A percentile compares a stretch with the other conserved stretches of the same genome.
phyloP scores from a whole-genome alignment of 441 rosid genomes.

The Erodium trifolium region DNA sequence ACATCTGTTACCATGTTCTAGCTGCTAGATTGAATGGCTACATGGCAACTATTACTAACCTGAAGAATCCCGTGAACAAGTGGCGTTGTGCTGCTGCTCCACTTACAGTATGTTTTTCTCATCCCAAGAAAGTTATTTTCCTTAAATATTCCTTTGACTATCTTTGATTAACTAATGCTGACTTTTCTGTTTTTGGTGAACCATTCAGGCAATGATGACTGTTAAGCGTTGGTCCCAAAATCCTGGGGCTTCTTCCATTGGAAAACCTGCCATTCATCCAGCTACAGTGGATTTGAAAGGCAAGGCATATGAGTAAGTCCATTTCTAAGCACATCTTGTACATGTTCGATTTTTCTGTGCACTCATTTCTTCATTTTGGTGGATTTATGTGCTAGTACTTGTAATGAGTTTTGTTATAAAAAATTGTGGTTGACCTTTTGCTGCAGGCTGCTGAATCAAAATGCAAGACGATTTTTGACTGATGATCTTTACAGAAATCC shows the following conservation, averaged over 20 bases:
- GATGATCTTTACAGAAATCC: slow-evolving; percentile 96
- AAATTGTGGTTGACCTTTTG: slow-evolving; percentile 11
- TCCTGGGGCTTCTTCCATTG: slow-evolving; percentile 60
- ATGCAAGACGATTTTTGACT: slow-evolving; percentile 63
- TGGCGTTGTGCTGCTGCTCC: slow-evolving; percentile 99
- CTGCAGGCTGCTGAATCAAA: slow-evolving; percentile 71
- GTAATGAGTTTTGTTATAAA: too few species aligned
- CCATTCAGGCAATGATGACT: slow-evolving; percentile 78
- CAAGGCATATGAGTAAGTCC: slow-evolving; percentile 86
- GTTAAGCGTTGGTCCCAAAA: slow-evolving; percentile 90
- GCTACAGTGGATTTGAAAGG: slow-evolving; percentile 89
- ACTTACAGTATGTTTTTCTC: slow-evolving; percentile 51
- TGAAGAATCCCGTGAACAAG: slow-evolving; percentile 85
- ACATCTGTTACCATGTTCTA: slow-evolving; percentile 80
- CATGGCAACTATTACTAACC: slow-evolving; percentile 93
- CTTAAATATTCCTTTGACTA: not conserved
- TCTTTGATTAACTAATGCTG: slow-evolving; percentile 1
- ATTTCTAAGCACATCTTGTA: not conserved
- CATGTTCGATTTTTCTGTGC: not conserved
- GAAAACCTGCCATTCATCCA: slow-evolving; percentile 94
- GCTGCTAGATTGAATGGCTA: slow-evolving; percentile 97
- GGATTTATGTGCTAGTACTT: not conserved
- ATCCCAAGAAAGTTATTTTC: not conserved
- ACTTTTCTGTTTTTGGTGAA: slow-evolving; percentile 13
- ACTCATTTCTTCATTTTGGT: not conserved